These are phyloP conservation scores for Neopestalotiopsis rosae DNA, from an alignment of 2,329 filamentous ascomycete genomes.

Conservation along the genomic window DNA sequence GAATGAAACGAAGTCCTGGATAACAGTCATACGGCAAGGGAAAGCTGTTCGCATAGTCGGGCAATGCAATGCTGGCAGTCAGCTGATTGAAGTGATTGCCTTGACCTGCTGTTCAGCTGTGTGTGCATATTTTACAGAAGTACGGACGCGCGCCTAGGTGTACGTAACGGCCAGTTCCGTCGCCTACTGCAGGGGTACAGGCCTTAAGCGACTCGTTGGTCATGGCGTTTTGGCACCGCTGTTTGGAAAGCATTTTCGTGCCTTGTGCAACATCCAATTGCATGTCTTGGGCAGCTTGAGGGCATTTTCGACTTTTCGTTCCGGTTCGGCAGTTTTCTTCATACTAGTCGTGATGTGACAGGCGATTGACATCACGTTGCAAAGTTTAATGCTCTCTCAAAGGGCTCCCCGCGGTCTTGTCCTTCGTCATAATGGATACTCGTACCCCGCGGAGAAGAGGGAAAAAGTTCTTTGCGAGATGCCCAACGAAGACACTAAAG, in stretches of 20 bases:
- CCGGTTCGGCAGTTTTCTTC: background rate
- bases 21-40: background rate
- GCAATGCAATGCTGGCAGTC: background rate
- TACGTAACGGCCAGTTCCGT: background rate
- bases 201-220: background rate
- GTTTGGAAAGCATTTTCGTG: slow-evolving; percentile 1
- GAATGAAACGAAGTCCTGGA: background rate
- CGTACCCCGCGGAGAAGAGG: background rate
- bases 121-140: background rate
- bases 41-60: background rate
- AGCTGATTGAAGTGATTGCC: background rate
- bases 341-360: background rate
- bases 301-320: background rate
- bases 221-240: background rate
- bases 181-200: background rate
- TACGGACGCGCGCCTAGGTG: background rate
- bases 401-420: background rate
- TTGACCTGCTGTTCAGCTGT: background rate
- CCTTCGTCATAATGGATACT: background rate
- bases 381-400: background rate
- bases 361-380: background rate
- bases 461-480: too few relatives aligned
- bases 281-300: background rate
- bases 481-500: too few relatives aligned
- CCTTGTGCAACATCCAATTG: background rate